Base-by-base conservation (phyloP, 345 rosid species). In the Eucalyptus microcorys region DNA sequence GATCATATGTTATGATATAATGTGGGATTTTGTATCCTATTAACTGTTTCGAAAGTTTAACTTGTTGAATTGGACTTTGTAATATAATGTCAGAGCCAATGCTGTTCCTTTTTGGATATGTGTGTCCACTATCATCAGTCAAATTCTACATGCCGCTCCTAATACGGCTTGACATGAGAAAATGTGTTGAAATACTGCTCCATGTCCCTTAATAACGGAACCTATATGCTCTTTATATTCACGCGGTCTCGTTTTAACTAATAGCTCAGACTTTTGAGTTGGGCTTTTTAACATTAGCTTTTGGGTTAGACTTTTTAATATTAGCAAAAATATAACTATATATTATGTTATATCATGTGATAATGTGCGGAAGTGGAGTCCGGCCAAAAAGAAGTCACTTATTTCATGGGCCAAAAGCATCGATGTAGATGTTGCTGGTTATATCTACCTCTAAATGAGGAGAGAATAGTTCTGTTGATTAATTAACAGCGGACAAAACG, bases 191-290 rank as follows among this genome's bases (percentile, higher is more conserved):
- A 37, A 37, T 76, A 76, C 37, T 21, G 4, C 42, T 3, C 1
- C 5, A 71, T 13, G 24, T 76, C 8, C 1, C 2, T 76, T 37
- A 14, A 76, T 2, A 10, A 76, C 0, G 14, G 2, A 7, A 37
- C 0, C 1, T 71, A 34, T 34, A 34, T 1, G 0, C 14, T 71
- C 1, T 34, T 34, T 71, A 71, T 34, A 21, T 76, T 76, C 4
- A 21, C 37, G 27, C 7, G 1, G 10, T 37, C 1, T 19, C 1
- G 0, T 6, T 76, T 2, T 24, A 76, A 6, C 1, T 21, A 37
- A 19, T 7, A 19, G 3, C 1, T 6, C 1, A 6, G 6, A 13
- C 14, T 21, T 37, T 71, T 10, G 26, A 10, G 4, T 71, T 17
- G 3, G 7, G 19, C 3, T 5, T 71, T 71, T 4, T 71, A 37